These are phyloP conservation scores for Cardiospermum halicacabum DNA, from an alignment of 345 rosid genomes.

Conservation along the genomic window DNA sequence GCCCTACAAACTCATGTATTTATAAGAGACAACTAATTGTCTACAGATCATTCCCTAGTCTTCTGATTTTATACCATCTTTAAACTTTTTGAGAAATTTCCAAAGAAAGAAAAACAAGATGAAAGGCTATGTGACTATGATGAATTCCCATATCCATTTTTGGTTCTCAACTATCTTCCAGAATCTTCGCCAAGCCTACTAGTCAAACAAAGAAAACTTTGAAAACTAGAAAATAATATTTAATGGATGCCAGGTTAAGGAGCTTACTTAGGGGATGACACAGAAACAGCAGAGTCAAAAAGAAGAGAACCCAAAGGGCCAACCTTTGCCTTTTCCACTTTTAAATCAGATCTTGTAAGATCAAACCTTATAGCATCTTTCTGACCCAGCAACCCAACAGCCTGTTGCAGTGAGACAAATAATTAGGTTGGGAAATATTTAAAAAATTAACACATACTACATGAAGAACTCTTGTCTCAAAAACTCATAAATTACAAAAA, in stretches of 20 bases:
- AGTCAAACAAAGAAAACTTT: background rate
- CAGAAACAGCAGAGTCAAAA: constrained; percentile 84
- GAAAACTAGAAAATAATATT: background rate
- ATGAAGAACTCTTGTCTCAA: background rate
- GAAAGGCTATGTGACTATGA: background rate
- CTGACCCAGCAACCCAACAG: constrained; percentile 46
- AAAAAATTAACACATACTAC: background rate
- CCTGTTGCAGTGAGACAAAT: constrained; percentile 38
- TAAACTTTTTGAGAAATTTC: too few relatives aligned
- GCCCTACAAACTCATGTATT: too few relatives aligned
- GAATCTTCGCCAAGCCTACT: background rate
- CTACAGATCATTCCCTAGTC: too few relatives aligned
- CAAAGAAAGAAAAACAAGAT: background rate
- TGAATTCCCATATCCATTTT: too few relatives aligned
- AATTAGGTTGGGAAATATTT: background rate
- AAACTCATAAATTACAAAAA: background rate
- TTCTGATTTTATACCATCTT: too few relatives aligned
- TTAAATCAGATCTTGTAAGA: constrained; percentile 52
- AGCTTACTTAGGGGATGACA: constrained; percentile 57
- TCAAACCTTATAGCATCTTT: constrained; percentile 63
- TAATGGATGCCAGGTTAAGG: constrained; percentile 11
- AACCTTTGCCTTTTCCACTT: constrained; percentile 78
- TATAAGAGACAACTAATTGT: too few relatives aligned
- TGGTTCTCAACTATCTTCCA: background rate
- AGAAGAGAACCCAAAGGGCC: constrained; percentile 79